Percentiles rank a stretch among this genome's conserved stretches.
These are phyloP conservation scores for Klebsormidium nitens DNA, from an alignment of 139 green algal species.

Conservation along the genomic window DNA sequence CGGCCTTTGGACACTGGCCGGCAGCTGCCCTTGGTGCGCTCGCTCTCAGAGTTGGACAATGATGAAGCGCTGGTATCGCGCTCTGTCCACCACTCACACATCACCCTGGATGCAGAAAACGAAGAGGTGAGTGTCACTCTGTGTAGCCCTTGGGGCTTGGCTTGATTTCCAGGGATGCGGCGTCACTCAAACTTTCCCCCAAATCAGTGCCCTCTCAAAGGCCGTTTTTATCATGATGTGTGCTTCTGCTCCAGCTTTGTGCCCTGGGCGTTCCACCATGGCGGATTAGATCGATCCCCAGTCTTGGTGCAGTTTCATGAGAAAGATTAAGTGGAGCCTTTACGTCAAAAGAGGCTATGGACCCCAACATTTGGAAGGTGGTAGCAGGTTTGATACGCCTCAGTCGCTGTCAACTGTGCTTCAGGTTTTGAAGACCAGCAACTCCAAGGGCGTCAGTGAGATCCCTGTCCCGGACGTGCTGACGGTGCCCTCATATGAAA, in stretches of 20 bases:
- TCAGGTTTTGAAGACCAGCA: background rate
- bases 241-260: background rate
- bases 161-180: background rate
- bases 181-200: no score
- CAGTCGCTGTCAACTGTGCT: background rate
- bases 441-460: slow-evolving; percentile 11
- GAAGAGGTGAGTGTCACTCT: slow-evolving; percentile 21
- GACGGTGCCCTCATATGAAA: slow-evolving; percentile 41
- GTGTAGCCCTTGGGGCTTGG: slow-evolving; percentile 1
- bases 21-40: slow-evolving; percentile 31
- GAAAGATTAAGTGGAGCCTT: no score
- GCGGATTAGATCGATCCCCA: background rate
- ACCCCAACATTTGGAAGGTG: background rate
- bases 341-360: background rate
- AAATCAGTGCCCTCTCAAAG: no score
- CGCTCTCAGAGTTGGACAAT: slow-evolving; percentile 38
- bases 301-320: background rate
- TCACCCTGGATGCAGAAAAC: slow-evolving; percentile 42
- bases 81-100: slow-evolving; percentile 39
- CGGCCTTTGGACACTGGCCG: slow-evolving; percentile 44
- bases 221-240: background rate
- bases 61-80: slow-evolving; percentile 38
- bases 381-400: background rate
- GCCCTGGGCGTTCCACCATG: background rate
- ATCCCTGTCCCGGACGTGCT: slow-evolving; percentile 48